Conservation (phyloP, 805 yeast species). For the Candida michaelii region DNA sequence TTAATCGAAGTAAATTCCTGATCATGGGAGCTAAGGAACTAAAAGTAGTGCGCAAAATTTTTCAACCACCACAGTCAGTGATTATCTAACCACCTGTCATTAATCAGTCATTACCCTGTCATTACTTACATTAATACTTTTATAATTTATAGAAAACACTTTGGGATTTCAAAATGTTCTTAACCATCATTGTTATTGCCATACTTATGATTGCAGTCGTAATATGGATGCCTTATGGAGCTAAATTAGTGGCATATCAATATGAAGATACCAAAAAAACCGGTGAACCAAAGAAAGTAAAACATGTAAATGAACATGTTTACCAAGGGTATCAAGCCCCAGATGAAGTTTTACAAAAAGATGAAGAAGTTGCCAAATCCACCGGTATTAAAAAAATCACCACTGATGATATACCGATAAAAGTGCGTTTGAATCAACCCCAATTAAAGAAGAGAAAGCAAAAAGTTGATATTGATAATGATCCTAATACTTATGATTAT, state of each 20-base stretch:
- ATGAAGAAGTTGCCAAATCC: slow-evolving; percentile 10
- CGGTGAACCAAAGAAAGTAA: not conserved
- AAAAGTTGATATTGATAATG: slow-evolving; percentile 32
- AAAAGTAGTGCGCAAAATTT: not conserved
- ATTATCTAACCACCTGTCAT: too few species aligned
- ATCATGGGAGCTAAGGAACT: not conserved
- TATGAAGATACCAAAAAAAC: slow-evolving; percentile 30
- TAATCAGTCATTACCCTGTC: too few species aligned
- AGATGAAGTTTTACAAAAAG: slow-evolving; percentile 26
- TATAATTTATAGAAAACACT: not conserved
- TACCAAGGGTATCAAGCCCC: slow-evolving; percentile 41
- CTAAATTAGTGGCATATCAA: slow-evolving; percentile 49
- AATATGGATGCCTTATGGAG: slow-evolving; percentile 46
- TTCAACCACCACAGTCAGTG: not conserved
- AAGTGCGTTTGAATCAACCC: slow-evolving; percentile 26
- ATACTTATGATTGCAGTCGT: slow-evolving; percentile 41
- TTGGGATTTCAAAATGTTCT: slow-evolving; percentile 26
- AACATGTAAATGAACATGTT: slow-evolving; percentile 1
- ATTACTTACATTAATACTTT: too few species aligned
- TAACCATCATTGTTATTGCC: slow-evolving; percentile 40
- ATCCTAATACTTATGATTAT: slow-evolving; percentile 44
- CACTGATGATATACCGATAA: slow-evolving; percentile 37
- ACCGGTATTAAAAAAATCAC: slow-evolving; percentile 31
- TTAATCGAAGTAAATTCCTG: not conserved
- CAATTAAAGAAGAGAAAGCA: slow-evolving; percentile 28